phyloP scores from a whole-genome alignment of 164 flowering plant genomes.

The Tetrastigma voinierianum region DNA sequence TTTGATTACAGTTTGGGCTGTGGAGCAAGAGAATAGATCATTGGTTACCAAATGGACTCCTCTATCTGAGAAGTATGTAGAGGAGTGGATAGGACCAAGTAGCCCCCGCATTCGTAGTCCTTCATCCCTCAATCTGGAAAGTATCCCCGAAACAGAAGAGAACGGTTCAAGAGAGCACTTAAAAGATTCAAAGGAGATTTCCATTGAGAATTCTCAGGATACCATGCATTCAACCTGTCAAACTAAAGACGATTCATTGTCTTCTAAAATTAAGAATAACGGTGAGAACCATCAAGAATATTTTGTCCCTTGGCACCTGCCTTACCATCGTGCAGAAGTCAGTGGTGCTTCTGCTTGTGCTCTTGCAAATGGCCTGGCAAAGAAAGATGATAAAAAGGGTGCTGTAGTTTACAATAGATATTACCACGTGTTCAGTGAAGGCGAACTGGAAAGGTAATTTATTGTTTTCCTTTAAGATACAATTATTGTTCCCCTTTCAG shows the following conservation, averaged over 20 bases:
- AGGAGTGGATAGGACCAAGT: constrained; percentile 92
- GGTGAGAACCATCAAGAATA: constrained; percentile 66
- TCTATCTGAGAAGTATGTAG: constrained; percentile 56
- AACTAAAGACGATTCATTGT: constrained; percentile 15
- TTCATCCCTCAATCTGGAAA: constrained; percentile 42
- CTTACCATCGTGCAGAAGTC: constrained; percentile 95
- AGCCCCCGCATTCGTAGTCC: constrained; percentile 58
- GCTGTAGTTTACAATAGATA: constrained; percentile 94
- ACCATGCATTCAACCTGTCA: constrained; percentile 12
- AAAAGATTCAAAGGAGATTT: constrained; percentile 16
- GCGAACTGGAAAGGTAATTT: constrained; percentile 89
- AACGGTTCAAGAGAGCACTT: constrained; percentile 18
- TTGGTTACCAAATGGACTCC: constrained; percentile 90
- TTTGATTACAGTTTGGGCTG: constrained; percentile 95
- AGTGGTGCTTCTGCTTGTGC: constrained; percentile 84
- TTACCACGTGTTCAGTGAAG: constrained; percentile 94
- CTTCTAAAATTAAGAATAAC: constrained; percentile 16
- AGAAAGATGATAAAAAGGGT: constrained; percentile 89
- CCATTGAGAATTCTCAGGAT: constrained; percentile 14
- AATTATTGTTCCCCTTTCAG: not conserved
- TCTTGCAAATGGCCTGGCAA: constrained; percentile 80
- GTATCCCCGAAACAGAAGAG: constrained; percentile 82
- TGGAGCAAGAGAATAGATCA: constrained; percentile 81
- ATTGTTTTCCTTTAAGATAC: not conserved
- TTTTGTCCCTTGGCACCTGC: constrained; percentile 99